These are phyloP conservation scores for Pichia cephalocereana DNA, from an alignment of 805 yeast genomes.

Conservation along the genomic window DNA sequence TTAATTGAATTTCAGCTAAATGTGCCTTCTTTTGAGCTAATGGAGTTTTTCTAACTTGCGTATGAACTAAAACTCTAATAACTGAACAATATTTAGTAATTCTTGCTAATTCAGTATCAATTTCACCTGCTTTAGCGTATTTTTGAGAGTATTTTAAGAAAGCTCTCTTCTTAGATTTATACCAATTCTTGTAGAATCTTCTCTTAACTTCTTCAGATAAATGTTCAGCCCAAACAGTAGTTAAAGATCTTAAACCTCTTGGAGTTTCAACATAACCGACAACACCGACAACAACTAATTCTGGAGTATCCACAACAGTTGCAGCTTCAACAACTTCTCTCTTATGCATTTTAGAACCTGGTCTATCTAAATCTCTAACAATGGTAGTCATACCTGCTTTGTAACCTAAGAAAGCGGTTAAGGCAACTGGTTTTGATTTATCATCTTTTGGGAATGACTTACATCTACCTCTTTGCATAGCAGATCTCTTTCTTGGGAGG, in stretches of 20 bases:
- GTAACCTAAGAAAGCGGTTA: slow-evolving; percentile 99
- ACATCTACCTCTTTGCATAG: slow-evolving; percentile 96
- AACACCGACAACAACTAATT: slow-evolving; percentile 98
- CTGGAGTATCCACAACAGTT: slow-evolving; percentile 98
- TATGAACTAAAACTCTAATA: slow-evolving; percentile 98
- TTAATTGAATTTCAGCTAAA: slow-evolving; percentile 98
- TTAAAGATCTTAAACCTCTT: slow-evolving; percentile 98
- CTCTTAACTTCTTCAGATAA: slow-evolving; percentile 98
- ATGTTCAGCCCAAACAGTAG: slow-evolving; percentile 99
- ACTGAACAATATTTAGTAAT: slow-evolving; percentile 96
- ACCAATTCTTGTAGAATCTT: slow-evolving; percentile 99
- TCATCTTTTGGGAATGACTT: slow-evolving; percentile 99
- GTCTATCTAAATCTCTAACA: slow-evolving; percentile 99
- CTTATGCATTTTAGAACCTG: slow-evolving; percentile 99
- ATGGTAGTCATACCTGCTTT: slow-evolving; percentile 99
- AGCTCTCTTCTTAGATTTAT: slow-evolving; percentile 99
- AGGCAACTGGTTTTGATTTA: slow-evolving; percentile 93
- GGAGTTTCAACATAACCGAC: slow-evolving; percentile 99
- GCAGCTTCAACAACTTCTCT: slow-evolving; percentile 99
- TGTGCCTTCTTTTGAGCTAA: slow-evolving; percentile 99
- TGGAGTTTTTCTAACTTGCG: slow-evolving; percentile 99
- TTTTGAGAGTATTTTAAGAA: slow-evolving; percentile 99
- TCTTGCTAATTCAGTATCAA: slow-evolving; percentile 96
- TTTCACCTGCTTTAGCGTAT: slow-evolving; percentile 85
- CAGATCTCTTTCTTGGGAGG: slow-evolving; percentile 99